Conservation (phyloP, 2,329 filamentous ascomycete species). For the Trichoderma endophyticum region DNA sequence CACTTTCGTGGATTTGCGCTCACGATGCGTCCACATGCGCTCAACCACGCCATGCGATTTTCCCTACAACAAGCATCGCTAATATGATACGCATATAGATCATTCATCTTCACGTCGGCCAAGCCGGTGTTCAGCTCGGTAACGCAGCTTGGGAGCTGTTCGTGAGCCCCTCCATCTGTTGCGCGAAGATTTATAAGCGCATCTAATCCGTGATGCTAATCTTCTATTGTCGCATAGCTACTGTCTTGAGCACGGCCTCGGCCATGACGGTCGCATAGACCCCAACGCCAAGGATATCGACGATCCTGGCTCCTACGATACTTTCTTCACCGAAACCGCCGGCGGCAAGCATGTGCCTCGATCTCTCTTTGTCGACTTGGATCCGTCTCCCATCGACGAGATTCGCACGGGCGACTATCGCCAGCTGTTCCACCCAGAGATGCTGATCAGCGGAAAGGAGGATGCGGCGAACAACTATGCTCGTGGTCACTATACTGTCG, state of each 20-base stretch:
- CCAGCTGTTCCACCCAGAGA: slow-evolving; percentile 69
- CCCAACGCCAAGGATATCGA: slow-evolving; percentile 57
- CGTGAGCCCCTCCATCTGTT: slow-evolving; percentile 37
- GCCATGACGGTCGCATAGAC: slow-evolving; percentile 61
- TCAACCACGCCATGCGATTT: not conserved
- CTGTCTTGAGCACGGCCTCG: slow-evolving; percentile 69
- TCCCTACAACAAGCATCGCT: not conserved
- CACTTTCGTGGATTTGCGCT: not conserved
- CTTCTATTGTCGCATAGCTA: slow-evolving; percentile 48
- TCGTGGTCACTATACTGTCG: slow-evolving; percentile 72
- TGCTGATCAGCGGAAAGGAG: slow-evolving; percentile 71
- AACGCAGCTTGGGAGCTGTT: slow-evolving; percentile 77
- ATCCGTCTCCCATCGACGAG: slow-evolving; percentile 71
- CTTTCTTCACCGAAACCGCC: slow-evolving; percentile 72
- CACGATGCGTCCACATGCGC: not conserved
- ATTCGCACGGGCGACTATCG: slow-evolving; percentile 67
- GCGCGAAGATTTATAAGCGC: not conserved
- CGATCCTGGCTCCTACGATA: slow-evolving; percentile 65
- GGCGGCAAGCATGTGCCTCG: slow-evolving; percentile 69
- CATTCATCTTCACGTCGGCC: slow-evolving; percentile 62
- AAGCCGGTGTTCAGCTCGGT: slow-evolving; percentile 71
- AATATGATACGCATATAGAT: slow-evolving; percentile 41
- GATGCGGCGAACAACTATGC: slow-evolving; percentile 77
- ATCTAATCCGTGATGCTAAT: slow-evolving; percentile 23
- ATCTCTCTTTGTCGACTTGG: slow-evolving; percentile 69